Conservation (phyloP, 164 flowering plant species). For the Euptelea pleiosperma region DNA sequence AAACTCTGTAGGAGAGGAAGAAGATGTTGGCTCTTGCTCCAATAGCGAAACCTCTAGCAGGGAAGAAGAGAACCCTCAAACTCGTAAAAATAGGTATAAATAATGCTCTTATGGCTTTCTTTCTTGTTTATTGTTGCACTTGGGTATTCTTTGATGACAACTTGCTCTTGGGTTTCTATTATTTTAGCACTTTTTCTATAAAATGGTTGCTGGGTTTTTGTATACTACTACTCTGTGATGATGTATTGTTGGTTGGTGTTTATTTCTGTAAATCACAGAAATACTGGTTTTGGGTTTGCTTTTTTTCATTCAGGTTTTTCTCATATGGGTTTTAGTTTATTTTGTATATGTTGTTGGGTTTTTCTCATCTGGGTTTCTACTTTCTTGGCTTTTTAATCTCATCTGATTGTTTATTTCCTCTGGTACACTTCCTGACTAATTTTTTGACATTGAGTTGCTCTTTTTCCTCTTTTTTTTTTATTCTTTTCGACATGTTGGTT, state of each 20-base stretch:
- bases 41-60: conserved; percentile 90
- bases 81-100: conserved; percentile 73
- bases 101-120: background rate
- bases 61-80: conserved; percentile 76
- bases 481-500: too few relatives aligned
- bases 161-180: background rate
- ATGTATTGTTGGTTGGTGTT: background rate
- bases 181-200: background rate
- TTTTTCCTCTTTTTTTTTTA: too few relatives aligned
- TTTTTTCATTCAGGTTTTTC: background rate
- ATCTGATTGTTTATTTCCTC: too few relatives aligned
- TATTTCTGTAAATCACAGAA: too few relatives aligned
- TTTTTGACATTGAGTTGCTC: too few relatives aligned
- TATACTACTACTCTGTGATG: background rate
- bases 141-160: background rate
- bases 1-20: conserved; percentile 65
- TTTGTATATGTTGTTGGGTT: too few relatives aligned
- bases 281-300: conserved; percentile 2
- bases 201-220: background rate
- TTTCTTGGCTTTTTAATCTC: too few relatives aligned
- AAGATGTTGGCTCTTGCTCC: conserved; percentile 59
- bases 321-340: background rate
- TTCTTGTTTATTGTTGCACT: too few relatives aligned
- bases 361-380: too few relatives aligned
- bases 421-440: too few relatives aligned